Evolutionary conservation across 1,139 yeast genomes (phyloP), one percentile per base, ranked within the genome.

Genomic region (Yamadazyma aaseri): DNA sequence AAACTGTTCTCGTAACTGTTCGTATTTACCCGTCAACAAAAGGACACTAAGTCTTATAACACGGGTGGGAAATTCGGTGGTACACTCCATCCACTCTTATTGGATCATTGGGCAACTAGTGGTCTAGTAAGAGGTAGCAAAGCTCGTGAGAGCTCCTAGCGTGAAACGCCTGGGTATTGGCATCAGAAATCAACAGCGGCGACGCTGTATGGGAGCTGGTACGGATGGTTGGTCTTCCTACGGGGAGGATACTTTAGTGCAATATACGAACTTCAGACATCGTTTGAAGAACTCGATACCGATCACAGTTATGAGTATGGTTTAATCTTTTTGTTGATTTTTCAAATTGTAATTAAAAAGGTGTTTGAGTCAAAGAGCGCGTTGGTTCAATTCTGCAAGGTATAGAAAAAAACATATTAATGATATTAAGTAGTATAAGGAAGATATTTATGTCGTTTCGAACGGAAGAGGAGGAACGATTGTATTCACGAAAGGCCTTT

Each of bases 41-140:
- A 67, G 70, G 69, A 56, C 41, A 6, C 10, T 25, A 28, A 33
- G 43, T 32, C 20, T 25, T 35, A 40, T 29, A 52, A 49, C 29
- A 72, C 79, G 82, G 83, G 86, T 80, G 86, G 86, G 86, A 80
- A 80, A 80, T 80, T 80, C 86, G 86, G 86, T 80, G 86, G 75
- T 73, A 58, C 79, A 56, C 85, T 52, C 81, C 79, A 69, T 71
- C 77, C 75, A 40, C 44, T 16, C 16, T 23, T 11, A 12, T 25
- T 22, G 23, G 13, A n/a, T 17, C 11, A 33, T 35, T 35, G n/a
- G n/a, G n/a, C n/a, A n/a, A n/a, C n/a, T n/a, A n/a, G n/a, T n/a
- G n/a, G n/a, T n/a, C n/a, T n/a, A n/a, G n/a, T n/a, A n/a, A n/a
- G n/a, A n/a, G n/a, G n/a, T n/a, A n/a, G n/a, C n/a, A n/a, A n/a